Evolutionary conservation across 305 asterid species (phyloP).

Genomic region (Ilex paraguariensis): DNA sequence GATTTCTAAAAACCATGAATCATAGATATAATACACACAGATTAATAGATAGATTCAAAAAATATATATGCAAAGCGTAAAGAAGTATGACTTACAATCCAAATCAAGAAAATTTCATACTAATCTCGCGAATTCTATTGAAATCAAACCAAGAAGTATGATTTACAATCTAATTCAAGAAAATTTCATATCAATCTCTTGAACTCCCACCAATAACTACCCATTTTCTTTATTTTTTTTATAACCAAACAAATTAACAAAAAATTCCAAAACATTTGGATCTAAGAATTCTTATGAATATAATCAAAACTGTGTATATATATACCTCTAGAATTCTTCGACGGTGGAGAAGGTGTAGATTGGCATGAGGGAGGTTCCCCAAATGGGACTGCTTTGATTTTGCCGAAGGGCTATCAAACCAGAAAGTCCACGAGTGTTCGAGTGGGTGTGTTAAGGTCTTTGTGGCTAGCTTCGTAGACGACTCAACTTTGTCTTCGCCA

Average conservation of each 20-base stretch:
- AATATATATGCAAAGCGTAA: too few relatives aligned
- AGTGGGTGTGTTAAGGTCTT: slow-evolving; percentile 50
- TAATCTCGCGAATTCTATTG: too few relatives aligned
- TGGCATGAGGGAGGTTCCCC: slow-evolving; percentile 73
- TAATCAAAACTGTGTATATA: background rate
- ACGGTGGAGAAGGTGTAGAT: slow-evolving; percentile 78
- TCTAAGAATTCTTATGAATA: too few relatives aligned
- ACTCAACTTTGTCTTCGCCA: slow-evolving; percentile 27
- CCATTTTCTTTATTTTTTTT: too few relatives aligned
- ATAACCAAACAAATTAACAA: background rate
- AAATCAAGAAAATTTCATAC: too few relatives aligned
- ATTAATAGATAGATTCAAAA: too few relatives aligned
- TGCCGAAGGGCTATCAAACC: slow-evolving; percentile 75
- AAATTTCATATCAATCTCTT: background rate
- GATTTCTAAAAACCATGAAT: too few relatives aligned
- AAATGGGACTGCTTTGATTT: slow-evolving; percentile 42
- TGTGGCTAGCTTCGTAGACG: slow-evolving; percentile 19
- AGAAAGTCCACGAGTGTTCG: slow-evolving; percentile 94
- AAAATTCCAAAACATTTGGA: background rate
- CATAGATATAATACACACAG: too few relatives aligned
- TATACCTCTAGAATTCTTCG: slow-evolving; percentile 85
- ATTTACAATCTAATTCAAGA: background rate
- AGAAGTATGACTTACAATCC: too few relatives aligned
- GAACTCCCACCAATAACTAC: too few relatives aligned
- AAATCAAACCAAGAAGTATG: too few relatives aligned